Percentiles rank a stretch among this genome's conserved stretches.
Evolutionary conservation across 805 yeast species (phyloP).

Genomic region (Kodamaea jinghongensis): DNA sequence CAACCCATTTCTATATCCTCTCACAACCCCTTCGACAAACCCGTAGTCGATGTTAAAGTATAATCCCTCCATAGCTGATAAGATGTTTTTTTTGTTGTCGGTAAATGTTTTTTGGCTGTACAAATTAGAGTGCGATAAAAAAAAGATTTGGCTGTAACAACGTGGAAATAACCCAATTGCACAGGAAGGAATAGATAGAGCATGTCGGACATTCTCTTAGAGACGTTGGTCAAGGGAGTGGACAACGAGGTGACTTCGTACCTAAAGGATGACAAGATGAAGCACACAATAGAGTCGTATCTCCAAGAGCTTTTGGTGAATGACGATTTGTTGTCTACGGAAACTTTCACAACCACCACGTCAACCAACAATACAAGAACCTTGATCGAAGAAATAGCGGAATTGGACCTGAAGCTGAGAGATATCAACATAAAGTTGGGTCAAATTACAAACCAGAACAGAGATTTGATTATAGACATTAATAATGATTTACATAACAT

Average conservation of each 20-base stretch:
- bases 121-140: too few species aligned
- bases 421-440: constrained; percentile 46
- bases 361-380: constrained; percentile 25
- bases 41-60: constrained; percentile 89
- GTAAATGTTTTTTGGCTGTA: too few species aligned
- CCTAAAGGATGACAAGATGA: constrained; percentile 21
- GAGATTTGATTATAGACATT: constrained; percentile 47
- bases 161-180: background rate
- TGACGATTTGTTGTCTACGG: constrained; percentile 47
- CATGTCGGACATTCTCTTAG: constrained; percentile 36
- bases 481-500: constrained; percentile 35
- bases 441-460: constrained; percentile 34
- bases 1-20: constrained; percentile 89
- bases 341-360: constrained; percentile 39
- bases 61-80: constrained; percentile 76
- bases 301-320: constrained; percentile 46
- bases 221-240: constrained; percentile 27
- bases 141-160: too few species aligned
- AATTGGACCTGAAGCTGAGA: constrained; percentile 57
- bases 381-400: constrained; percentile 70
- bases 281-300: constrained; percentile 23
- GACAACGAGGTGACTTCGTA: constrained; percentile 20
- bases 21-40: constrained; percentile 87
- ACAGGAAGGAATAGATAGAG: background rate
- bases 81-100: too few species aligned